Base-by-base conservation (phyloP, 371 early-diverging fungal genomes). In the Rhizopus microsporus region DNA sequence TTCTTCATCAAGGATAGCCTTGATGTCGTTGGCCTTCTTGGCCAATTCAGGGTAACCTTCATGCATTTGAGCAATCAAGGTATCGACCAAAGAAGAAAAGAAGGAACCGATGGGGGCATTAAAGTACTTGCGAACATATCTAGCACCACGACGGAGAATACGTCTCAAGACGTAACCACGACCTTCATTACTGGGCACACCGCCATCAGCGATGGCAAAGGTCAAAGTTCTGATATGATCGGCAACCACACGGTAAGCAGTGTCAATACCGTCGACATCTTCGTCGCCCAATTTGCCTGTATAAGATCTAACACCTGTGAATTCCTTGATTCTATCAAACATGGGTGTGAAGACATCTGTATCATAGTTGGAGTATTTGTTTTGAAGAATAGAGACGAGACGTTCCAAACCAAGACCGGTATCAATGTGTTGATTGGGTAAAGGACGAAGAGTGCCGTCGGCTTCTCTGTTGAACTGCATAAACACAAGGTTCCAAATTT, bases 401-500 rank as follows among this genome's bases (percentile, higher is more conserved):
- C 99, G 93, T 78, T 99, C 99, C 13, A 97, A 82, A 40, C 99
- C 99, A 89, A 99, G 93, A 43, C 99, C 99, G 34, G 99, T 99
- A 83, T 99, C 99, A 62, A 99, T 92, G 77, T 99, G 97, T 81
- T 97, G 94, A 78, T 87, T 93, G 55, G 99, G 97, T 40, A 99
- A 87, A 33, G 90, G 80, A 52, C 91, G 90, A 47, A 99, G 86
- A 13, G 81, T 83, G 32, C 96, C 91, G 63, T 94, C 95, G n/a
- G 86, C 71, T 73, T 99, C 98, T 67, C 99, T 93, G 86, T 99
- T 97, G 85, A 92, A 99, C 80, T 99, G 94, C 84, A 99, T 99
- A 71, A 99, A 99, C 59, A 99, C 99, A 31, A 99, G 78, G 78
- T 99, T 99, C 99, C 99, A 99, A 69, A 99, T 98, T 81, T 99